Conservation (phyloP, 1,284 basidiomycete genomes). For the Polyporus tsugae region DNA sequence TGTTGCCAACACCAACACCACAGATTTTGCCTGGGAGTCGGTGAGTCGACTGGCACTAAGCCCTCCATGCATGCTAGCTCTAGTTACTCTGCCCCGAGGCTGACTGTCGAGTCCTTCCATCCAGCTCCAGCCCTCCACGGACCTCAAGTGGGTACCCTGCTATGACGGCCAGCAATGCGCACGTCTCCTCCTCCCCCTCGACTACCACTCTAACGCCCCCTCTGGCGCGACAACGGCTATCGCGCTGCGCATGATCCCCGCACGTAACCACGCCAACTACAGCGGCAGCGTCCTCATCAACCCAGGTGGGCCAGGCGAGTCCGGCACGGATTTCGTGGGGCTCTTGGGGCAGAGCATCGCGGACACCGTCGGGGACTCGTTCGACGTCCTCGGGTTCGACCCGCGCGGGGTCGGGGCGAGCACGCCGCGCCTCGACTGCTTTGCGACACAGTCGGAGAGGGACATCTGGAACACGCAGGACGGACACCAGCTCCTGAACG, state of each 20-base stretch:
- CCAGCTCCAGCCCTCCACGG: constrained; percentile 29
- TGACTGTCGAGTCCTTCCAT: background rate
- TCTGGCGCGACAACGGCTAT: constrained; percentile 42
- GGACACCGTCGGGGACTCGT: constrained; percentile 38
- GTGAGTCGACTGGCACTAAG: background rate
- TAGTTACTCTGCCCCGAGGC: background rate
- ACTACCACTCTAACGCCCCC: constrained; percentile 38
- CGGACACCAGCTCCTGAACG: constrained; percentile 13
- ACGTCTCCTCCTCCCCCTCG: constrained; percentile 45
- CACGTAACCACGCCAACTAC: constrained; percentile 41
- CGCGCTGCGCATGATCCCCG: constrained; percentile 45
- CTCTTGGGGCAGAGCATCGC: background rate
- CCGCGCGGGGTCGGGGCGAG: constrained; percentile 39
- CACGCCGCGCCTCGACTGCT: constrained; percentile 28
- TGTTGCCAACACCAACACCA: background rate
- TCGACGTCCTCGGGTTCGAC: constrained; percentile 50
- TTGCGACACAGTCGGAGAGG: constrained; percentile 26
- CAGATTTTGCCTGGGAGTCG: background rate
- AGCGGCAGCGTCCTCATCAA: constrained; percentile 58
- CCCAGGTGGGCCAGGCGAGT: constrained; percentile 58
- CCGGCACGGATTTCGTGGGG: background rate
- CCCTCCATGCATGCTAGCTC: background rate
- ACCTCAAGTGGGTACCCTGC: constrained; percentile 36
- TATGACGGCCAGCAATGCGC: constrained; percentile 35
- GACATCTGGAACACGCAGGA: constrained; percentile 23